Evolutionary conservation across 495 filamentous ascomycete species (phyloP), one percentile per base, ranked within the genome.

Genomic region (Cairneyella variabilis): DNA sequence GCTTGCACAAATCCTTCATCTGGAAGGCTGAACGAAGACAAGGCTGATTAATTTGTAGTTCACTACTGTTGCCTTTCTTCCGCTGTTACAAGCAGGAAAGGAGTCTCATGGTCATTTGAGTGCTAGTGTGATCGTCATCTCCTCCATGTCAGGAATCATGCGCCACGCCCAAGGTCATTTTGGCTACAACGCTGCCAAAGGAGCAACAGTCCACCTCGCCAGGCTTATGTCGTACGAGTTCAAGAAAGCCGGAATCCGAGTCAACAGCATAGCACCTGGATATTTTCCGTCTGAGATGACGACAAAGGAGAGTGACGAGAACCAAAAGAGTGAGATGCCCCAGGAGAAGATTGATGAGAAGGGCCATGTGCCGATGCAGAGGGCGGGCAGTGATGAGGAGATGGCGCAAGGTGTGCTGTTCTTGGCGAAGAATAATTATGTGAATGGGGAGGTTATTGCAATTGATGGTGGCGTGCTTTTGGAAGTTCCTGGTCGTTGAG

Each of bases 351-450:
- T 79, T 50, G 67, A 73, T 57, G 64, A 68, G 18, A 79, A 78
- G 62, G 71, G 56, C 0, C 51, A 59, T 32, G 51, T 88, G 3
- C 84, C 85, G 0, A 76, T 78, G 0, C 59, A 65, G 1, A 65
- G 88, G 8, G 83, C 85, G 0, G 86, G 86, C 0, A 80, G 79
- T 30, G 88, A 90, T 63, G 71, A 82, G 28, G 88, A 90, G 61
- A 91, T 90, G 85, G 86, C 82, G 0, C 76, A 76, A 63, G 72
- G 83, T 3, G 71, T 88, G 14, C 64, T 90, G 17, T 85, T 83
- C 56, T 64, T 78, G 9, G 78, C 71, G 9, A 75, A 72, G 3
- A 89, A 88, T 54, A 83, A 87, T 70, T 90, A 89, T 48, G 57
- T 89, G 14, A 88, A 86, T 62, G 87, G 85, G 1, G 78, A 87